Evolutionary conservation across 495 filamentous ascomycete genomes (phyloP).

Genomic region (Symbiotaphrina buchneri): DNA sequence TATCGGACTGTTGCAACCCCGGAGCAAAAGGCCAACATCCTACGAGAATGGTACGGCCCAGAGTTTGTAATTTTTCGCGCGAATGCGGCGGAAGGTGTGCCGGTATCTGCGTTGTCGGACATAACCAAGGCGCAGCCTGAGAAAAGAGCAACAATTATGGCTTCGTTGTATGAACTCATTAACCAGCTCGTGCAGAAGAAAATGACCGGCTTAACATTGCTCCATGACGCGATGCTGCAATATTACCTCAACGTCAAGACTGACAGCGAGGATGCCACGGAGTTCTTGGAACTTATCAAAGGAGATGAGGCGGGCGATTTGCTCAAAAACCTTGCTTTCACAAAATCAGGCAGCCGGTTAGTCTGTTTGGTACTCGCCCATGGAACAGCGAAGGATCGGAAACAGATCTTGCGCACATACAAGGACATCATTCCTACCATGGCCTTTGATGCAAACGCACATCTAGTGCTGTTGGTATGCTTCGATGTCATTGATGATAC

Average conservation of each 20-base stretch:
- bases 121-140: constrained; percentile 59
- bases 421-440: constrained; percentile 68
- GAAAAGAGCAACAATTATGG: constrained; percentile 71
- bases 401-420: constrained; percentile 64
- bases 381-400: constrained; percentile 79
- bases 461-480: constrained; percentile 59
- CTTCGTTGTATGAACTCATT: constrained; percentile 59
- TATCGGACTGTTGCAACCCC: constrained; percentile 63
- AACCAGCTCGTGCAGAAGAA: constrained; percentile 89
- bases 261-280: constrained; percentile 54
- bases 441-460: constrained; percentile 54
- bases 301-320: constrained; percentile 74
- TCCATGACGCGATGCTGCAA: constrained; percentile 95
- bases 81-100: constrained; percentile 18
- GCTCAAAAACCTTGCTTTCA: constrained; percentile 89
- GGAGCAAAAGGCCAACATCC: constrained; percentile 58
- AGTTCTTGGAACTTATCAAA: constrained; percentile 79
- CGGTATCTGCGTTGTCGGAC: constrained; percentile 35
- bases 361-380: constrained; percentile 64
- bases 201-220: constrained; percentile 80
- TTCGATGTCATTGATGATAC: constrained; percentile 91
- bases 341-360: constrained; percentile 62
- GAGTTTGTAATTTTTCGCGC: constrained; percentile 70
- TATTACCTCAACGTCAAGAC: constrained; percentile 65
- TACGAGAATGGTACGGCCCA: constrained; percentile 91